These are phyloP conservation scores for Lactarius tabidus DNA, from an alignment of 768 basidiomycete genomes.

Conservation along the genomic window DNA sequence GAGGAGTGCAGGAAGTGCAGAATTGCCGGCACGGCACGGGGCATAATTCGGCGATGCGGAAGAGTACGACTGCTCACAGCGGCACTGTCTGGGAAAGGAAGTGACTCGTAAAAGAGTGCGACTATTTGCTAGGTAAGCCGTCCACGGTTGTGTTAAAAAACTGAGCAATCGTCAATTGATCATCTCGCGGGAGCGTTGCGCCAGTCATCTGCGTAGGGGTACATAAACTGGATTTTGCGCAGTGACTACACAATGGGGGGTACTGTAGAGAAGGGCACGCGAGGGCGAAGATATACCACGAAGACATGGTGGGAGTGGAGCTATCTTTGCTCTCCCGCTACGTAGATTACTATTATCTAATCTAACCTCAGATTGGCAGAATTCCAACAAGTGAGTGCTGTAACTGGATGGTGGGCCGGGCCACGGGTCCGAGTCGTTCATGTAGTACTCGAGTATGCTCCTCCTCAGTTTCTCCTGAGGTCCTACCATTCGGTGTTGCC, in stretches of 20 bases:
- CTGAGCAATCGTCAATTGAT: conserved; percentile 51
- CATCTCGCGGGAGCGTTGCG: conserved; percentile 54
- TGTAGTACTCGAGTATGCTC: no score
- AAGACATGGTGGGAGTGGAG: conserved; percentile 35
- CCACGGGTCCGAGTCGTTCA: no score
- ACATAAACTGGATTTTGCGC: conserved; percentile 70
- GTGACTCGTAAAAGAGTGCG: not conserved
- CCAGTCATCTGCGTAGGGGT: conserved; percentile 59
- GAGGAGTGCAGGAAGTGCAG: conserved; percentile 56
- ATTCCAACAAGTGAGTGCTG: no score
- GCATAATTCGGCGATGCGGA: conserved; percentile 57
- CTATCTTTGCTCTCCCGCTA: no score
- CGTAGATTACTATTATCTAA: no score
- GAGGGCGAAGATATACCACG: conserved; percentile 60
- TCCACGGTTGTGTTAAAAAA: conserved; percentile 53
- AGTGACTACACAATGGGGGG: no score
- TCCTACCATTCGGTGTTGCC: no score
- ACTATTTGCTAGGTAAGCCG: conserved; percentile 66
- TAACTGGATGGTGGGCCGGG: no score
- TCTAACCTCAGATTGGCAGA: no score
- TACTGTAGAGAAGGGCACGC: no score
- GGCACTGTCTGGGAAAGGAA: conserved; percentile 33
- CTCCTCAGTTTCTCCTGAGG: no score
- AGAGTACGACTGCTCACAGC: conserved; percentile 61
- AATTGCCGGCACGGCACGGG: conserved; percentile 61